A percentile compares a stretch with the other conserved stretches of the same genome.
Evolutionary conservation across 441 rosid species (phyloP).

Genomic region (Gossypium laxum): DNA sequence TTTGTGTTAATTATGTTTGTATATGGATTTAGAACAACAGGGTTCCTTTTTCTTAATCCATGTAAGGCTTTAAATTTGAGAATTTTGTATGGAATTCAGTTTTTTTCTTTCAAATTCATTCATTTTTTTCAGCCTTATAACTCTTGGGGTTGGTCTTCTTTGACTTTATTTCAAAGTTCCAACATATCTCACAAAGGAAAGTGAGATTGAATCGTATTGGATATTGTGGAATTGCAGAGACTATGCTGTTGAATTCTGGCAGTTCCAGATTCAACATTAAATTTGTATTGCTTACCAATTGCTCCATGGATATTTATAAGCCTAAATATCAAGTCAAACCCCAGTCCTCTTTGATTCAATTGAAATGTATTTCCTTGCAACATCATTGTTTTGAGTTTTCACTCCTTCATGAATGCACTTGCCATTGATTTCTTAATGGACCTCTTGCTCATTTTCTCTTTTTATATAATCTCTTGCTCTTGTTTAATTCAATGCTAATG

Average conservation of each 20-base stretch:
- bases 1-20: constrained; percentile 21
- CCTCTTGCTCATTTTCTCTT: constrained; percentile 9
- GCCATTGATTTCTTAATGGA: constrained; percentile 5
- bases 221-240: constrained; percentile 19
- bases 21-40: constrained; percentile 20
- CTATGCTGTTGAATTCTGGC: constrained; percentile 18
- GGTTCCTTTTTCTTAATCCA: constrained; percentile 1
- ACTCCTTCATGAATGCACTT: not conserved
- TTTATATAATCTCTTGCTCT: not conserved
- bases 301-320: constrained; percentile 16
- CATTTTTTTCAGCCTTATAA: not conserved
- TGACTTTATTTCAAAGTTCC: constrained; percentile 21
- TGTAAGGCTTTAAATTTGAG: constrained; percentile 21
- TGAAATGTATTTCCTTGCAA: constrained; percentile 6
- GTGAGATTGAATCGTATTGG: constrained; percentile 21
- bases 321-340: constrained; percentile 22
- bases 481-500: constrained; percentile 10
- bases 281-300: constrained; percentile 13
- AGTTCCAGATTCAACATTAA: constrained; percentile 14
- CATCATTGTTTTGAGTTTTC: not conserved
- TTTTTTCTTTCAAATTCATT: constrained; percentile 4
- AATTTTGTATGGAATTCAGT: constrained; percentile 15
- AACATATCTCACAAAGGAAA: constrained; percentile 13
- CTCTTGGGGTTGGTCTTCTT: constrained; percentile 18
- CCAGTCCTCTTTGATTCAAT: constrained; percentile 15